Evolutionary conservation across 2,329 filamentous ascomycete genomes (phyloP).

Genomic region (Verticillium isaacii): DNA sequence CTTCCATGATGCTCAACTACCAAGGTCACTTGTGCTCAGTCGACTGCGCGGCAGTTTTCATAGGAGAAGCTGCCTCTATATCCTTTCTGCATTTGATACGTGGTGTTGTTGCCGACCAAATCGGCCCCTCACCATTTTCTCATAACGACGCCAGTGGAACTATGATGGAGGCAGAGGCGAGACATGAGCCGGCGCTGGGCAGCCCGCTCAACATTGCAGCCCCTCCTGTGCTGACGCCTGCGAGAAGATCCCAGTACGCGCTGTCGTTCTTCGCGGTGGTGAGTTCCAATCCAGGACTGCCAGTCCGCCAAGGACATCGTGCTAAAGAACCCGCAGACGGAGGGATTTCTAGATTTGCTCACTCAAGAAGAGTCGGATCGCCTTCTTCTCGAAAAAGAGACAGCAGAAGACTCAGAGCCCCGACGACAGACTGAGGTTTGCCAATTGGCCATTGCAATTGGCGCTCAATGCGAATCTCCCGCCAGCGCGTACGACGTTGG

Average conservation of each 20-base stretch:
- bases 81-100: constrained; percentile 52
- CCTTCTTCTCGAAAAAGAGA: constrained; percentile 7
- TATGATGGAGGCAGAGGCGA: constrained; percentile 46
- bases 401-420: constrained; percentile 1
- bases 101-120: constrained; percentile 42
- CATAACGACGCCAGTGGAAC: constrained; percentile 42
- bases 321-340: constrained; percentile 17
- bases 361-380: constrained; percentile 20
- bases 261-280: not conserved
- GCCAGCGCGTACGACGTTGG: constrained; percentile 22
- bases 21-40: not conserved
- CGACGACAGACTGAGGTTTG: constrained; percentile 7
- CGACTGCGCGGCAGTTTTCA: constrained; percentile 31
- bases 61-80: constrained; percentile 44
- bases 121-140: constrained; percentile 50
- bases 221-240: not conserved
- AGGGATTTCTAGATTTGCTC: constrained; percentile 27
- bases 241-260: not conserved
- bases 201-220: not conserved
- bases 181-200: not conserved
- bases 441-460: constrained; percentile 46
- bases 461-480: constrained; percentile 37
- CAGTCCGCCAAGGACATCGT: not conserved
- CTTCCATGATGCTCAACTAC: no score
- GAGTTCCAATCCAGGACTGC: not conserved